Evolutionary conservation across 2,329 filamentous ascomycete genomes (phyloP), one percentile per base, ranked within the genome.

Genomic region (Massarina eburnea): DNA sequence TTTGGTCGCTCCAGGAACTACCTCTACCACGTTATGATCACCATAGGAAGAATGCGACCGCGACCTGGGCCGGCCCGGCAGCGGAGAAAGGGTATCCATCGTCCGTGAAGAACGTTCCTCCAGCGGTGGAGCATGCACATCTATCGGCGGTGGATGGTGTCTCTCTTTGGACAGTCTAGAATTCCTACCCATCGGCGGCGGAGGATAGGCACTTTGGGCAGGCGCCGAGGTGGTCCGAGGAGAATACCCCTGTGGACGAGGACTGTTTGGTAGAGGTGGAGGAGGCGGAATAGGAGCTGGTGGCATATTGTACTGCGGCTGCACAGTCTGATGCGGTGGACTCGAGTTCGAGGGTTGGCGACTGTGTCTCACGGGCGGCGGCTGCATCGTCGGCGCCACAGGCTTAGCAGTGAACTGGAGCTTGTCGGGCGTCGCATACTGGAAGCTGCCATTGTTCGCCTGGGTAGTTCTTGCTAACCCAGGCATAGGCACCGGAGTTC

Each of bases 371-470:
- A 68, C 52, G 10, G 50, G 20, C 30, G 61, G 22, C 37, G 60
- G 58, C 37, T 51, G 62, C 45, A 56, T 54, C 24, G 43, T 43
- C 44, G 52, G 22, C 30, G 46, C 59, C 19, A 71, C 61, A 14
- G 71, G 71, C 46, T 68, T 71, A 24, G 72, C 55, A n/a, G 64
- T 75, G 55, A 74, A 76, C 8, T 65, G 73, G 44, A 76, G 66
- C 26, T 70, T 68, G 8, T 68, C 60, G 2, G 73, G 71, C 17
- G 67, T 47, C 17, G 73, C 70, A 58, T 77, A 77, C 49, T 73
- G 67, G 49, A 65, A 67, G 37, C 50, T 44, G 19, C 55, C 51
- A 12, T 34, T 40, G 33, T 50, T 44, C 22, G 55, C 39, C n/a
- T n/a, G n/a, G n/a, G n/a, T n/a, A n/a, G n/a, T n/a, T n/a, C n/a